Base-by-base conservation (phyloP, 2,329 filamentous ascomycete genomes). In the Talaromyces sp. region DNA sequence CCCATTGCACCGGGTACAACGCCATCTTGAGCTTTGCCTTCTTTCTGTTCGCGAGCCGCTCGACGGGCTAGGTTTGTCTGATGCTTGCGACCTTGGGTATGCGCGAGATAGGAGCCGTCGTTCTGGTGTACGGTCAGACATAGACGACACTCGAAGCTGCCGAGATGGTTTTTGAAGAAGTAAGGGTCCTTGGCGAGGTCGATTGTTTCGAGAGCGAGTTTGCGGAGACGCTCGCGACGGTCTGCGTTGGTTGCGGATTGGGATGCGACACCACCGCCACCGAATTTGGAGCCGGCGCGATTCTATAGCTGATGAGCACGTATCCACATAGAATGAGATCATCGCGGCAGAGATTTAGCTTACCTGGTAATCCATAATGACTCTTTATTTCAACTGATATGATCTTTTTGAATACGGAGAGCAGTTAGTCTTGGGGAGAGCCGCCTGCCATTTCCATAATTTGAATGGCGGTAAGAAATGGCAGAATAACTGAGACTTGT, bases 121-220 rank as follows among this genome's bases (percentile, higher is more conserved):
- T 99, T 99, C 75, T 99, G 95, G 84, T 99, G 95, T 4, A 98
- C 94, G 0, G 95, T 99, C 31, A 99, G 84, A 75, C 95, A 99
- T 47, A 99, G 90, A 35, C 95, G 91, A 79, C 95, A 99, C 80
- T 99, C 95, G 80, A 97, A 99, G 74, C 90, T 95, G 75, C 95
- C 95, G 73, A 98, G 92, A 80, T 99, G 94, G 84, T 99, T 99
- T 80, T 96, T 96, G 89, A 99, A 99, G 84, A 98, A 97, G 86
- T 98, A 99, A 0, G 95, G 95, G 82, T 99, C 95, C 82, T 97
- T 98, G 82, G 98, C 95, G 68, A 98, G 91, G 83, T 98, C 94
- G 84, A 99, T 99, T 64, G 93, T 96, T 82, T 99, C 95, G 75
- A 99, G 91, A 66, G 95, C 95, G 75, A 99, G 93, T 83, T 97